These are phyloP conservation scores for Cyanidium caldarium DNA, from an alignment of 23 red algal genomes.

Conservation along the genomic window DNA sequence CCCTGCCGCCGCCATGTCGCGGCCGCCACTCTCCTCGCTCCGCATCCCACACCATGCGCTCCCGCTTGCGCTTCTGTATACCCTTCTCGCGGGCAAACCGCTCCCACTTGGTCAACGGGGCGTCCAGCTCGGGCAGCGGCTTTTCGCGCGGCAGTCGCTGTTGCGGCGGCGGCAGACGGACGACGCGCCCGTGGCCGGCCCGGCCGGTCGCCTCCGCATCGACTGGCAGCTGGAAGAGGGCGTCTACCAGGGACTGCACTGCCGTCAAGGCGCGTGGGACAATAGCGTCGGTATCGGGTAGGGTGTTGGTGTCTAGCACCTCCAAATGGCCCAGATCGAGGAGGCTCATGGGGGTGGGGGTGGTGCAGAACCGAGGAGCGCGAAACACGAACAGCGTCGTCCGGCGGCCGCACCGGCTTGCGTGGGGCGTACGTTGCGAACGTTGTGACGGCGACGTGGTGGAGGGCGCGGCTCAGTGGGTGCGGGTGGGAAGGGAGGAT, in stretches of 20 bases:
- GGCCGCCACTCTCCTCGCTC: constrained; percentile 26
- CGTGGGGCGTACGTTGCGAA: too few species aligned
- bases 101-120: constrained; percentile 65
- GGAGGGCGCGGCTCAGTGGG: too few species aligned
- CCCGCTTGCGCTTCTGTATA: constrained; percentile 59
- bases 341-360: too few species aligned
- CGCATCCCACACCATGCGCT: constrained; percentile 74
- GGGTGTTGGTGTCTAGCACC: not conserved
- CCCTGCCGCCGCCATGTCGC: constrained; percentile 30
- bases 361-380: too few species aligned
- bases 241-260: not conserved
- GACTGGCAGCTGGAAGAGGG: not conserved
- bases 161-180: constrained; percentile 23
- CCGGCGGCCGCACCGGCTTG: too few species aligned
- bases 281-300: not conserved
- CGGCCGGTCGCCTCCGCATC: not conserved
- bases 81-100: constrained; percentile 64
- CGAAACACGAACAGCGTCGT: too few species aligned
- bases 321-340: not conserved
- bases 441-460: too few species aligned
- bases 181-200: constrained; percentile 17
- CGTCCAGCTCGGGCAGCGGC: constrained; percentile 39
- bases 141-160: constrained; percentile 59
- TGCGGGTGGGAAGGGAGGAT: too few species aligned
- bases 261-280: not conserved